A percentile compares a stretch with the other conserved stretches of the same genome.
These are phyloP conservation scores for Penicillium herquei DNA, from an alignment of 495 filamentous ascomycete genomes.

Conservation along the genomic window DNA sequence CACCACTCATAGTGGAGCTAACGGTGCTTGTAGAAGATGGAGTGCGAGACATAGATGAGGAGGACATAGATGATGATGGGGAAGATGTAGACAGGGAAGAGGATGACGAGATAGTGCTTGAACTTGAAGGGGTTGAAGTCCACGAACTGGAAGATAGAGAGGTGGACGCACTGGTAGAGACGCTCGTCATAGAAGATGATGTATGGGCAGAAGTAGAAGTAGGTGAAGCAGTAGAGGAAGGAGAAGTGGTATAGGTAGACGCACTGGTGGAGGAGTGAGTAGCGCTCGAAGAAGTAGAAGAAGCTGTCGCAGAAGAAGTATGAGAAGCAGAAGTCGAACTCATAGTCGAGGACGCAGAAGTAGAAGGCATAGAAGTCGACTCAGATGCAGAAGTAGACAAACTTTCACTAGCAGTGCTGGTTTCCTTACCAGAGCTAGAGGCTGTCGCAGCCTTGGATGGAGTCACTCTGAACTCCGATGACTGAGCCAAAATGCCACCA, in stretches of 20 bases:
- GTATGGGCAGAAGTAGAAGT: constrained; percentile 23
- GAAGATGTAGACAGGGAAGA: constrained; percentile 7
- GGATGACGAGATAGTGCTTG: constrained; percentile 4
- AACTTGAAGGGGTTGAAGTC: constrained; percentile 1
- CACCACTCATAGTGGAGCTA: constrained; percentile 17
- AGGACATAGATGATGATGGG: constrained; percentile 2
- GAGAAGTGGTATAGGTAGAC: constrained; percentile 23
- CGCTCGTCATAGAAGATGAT: constrained; percentile 21
- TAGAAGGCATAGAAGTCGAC: constrained; percentile 18
- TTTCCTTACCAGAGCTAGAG: constrained; percentile 33
- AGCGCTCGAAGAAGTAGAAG: constrained; percentile 21
- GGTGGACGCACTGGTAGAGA: constrained; percentile 19
- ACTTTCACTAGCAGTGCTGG: constrained; percentile 27
- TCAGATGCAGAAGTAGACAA: constrained; percentile 14
- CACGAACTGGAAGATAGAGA: constrained; percentile 1
- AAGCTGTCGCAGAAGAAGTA: constrained; percentile 21
- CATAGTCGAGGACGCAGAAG: constrained; percentile 16
- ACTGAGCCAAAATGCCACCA: constrained; percentile 35
- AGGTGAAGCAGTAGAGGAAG: constrained; percentile 20
- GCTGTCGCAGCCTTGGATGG: constrained; percentile 13
- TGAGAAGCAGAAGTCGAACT: constrained; percentile 20
- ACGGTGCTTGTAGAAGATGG: constrained; percentile 3
- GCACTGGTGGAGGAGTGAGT: constrained; percentile 28
- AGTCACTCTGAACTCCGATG: constrained; percentile 33
- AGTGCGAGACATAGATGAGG: constrained; percentile 11